These are phyloP conservation scores for Tanacetum coccineum DNA, from an alignment of 129 eudicot species.

Conservation along the genomic window DNA sequence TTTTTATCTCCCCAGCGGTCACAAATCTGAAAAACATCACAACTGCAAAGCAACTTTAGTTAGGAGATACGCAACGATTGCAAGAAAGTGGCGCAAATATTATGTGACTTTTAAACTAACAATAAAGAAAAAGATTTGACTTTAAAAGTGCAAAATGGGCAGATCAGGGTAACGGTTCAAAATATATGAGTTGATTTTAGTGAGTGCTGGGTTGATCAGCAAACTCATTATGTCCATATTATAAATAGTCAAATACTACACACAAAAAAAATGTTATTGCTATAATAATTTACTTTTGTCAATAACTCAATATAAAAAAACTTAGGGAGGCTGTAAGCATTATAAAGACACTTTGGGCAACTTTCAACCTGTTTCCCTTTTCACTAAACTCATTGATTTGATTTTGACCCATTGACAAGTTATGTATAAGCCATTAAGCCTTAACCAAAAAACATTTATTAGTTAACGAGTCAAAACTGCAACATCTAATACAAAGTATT, in stretches of 20 bases:
- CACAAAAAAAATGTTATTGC: background rate
- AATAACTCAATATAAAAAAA: background rate
- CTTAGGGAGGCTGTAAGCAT: background rate
- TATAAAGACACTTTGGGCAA: background rate
- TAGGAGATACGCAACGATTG: constrained; percentile 10
- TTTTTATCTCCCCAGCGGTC: constrained; percentile 81
- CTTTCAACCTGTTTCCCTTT: background rate
- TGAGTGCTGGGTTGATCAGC: too few relatives aligned
- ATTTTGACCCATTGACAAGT: background rate
- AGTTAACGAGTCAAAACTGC: background rate
- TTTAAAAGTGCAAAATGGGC: too few relatives aligned
- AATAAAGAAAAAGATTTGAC: too few relatives aligned
- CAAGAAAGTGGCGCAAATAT: too few relatives aligned
- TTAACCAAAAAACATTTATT: background rate
- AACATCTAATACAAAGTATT: background rate
- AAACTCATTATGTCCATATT: background rate
- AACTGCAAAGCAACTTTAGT: constrained; percentile 43
- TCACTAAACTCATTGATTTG: background rate
- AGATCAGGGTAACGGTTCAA: too few relatives aligned
- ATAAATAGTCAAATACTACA: background rate
- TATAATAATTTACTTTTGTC: background rate
- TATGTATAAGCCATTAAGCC: background rate
- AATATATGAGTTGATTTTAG: too few relatives aligned
- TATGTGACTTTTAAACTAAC: too few relatives aligned
- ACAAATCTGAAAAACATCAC: constrained; percentile 97